phyloP scores from a whole-genome alignment of 2,329 filamentous ascomycete genomes.

The Lasiodiplodia sp. region DNA sequence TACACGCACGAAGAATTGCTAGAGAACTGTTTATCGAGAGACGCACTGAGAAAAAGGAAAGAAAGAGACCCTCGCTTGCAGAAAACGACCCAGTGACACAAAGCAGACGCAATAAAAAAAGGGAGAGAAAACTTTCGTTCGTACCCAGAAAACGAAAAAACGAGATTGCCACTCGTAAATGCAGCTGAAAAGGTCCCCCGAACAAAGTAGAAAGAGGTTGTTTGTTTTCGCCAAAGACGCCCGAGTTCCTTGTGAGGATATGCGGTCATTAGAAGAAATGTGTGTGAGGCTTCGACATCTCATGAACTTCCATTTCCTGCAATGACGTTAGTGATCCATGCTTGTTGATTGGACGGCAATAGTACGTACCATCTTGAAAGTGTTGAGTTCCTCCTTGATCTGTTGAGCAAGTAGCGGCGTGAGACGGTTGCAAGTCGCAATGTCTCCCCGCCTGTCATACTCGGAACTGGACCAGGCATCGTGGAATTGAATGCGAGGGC shows the following conservation, averaged over 20 bases:
- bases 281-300: conserved; percentile 98
- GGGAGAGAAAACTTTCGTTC: conserved; percentile 33
- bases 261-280: conserved; percentile 89
- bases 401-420: conserved; percentile 98
- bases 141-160: conserved; percentile 50
- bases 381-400: conserved; percentile 99
- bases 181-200: conserved; percentile 44
- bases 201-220: conserved; percentile 35
- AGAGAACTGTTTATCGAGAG: conserved; percentile 27
- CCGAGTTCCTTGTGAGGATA: conserved; percentile 47
- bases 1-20: conserved; percentile 28
- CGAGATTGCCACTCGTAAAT: conserved; percentile 49
- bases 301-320: conserved; percentile 99
- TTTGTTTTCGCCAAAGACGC: conserved; percentile 50
- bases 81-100: conserved; percentile 23
- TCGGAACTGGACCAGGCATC: conserved; percentile 96
- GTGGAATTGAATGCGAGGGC: conserved; percentile 90
- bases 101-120: conserved; percentile 13
- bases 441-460: conserved; percentile 93
- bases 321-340: conserved; percentile 48
- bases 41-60: conserved; percentile 19
- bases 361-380: conserved; percentile 91
- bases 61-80: conserved; percentile 30
- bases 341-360: neutral
- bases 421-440: conserved; percentile 96